Conservation (phyloP, 352 stramenopile species). For the Nannochloropsis limnetica region DNA sequence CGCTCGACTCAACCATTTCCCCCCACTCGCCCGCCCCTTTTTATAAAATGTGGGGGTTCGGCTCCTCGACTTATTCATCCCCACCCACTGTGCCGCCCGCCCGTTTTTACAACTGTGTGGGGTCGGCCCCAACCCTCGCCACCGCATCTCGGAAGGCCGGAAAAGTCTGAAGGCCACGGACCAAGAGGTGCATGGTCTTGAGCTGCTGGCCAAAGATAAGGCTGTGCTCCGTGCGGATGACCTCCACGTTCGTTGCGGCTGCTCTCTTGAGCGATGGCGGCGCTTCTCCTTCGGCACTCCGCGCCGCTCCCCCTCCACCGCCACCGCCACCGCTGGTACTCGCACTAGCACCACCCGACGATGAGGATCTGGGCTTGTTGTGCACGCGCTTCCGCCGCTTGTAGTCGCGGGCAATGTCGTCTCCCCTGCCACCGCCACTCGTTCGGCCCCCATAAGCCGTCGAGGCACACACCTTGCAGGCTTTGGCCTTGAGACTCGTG, state of each 20-base stretch:
- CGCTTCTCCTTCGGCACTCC: background rate
- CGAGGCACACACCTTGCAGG: background rate
- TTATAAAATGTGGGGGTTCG: too few species aligned
- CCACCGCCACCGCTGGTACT: background rate
- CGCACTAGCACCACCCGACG: background rate
- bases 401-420: slow-evolving; percentile 34
- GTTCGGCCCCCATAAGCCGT: background rate
- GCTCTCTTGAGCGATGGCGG: background rate
- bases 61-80: too few species aligned
- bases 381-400: slow-evolving; percentile 16
- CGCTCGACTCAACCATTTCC: too few species aligned
- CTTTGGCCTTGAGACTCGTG: slow-evolving; percentile 32
- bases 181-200: slow-evolving; percentile 30
- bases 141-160: background rate
- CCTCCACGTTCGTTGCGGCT: background rate
- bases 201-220: background rate
- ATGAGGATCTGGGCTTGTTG: slow-evolving; percentile 5
- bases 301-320: background rate
- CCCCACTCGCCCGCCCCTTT: too few species aligned
- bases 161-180: background rate
- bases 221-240: slow-evolving; percentile 11
- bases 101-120: background rate
- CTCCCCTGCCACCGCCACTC: background rate
- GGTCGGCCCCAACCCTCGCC: background rate
- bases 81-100: background rate